phyloP scores from a whole-genome alignment of 2,329 filamentous ascomycete species.

The Talaromyces marneffei region DNA sequence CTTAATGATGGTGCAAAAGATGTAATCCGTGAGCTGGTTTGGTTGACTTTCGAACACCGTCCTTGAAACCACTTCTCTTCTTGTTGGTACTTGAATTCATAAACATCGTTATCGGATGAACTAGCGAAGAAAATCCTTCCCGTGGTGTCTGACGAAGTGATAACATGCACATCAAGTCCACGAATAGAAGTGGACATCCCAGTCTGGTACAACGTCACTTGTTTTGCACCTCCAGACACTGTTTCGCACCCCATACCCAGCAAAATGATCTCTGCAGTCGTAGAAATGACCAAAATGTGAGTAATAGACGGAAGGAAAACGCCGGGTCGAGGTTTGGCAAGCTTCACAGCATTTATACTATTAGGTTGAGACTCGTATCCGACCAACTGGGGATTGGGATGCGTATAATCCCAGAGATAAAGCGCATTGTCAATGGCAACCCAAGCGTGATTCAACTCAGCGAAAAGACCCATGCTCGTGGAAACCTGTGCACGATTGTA shows the following conservation, averaged over 20 bases:
- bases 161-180: conserved; percentile 68
- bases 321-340: conserved; percentile 75
- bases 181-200: conserved; percentile 74
- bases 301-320: conserved; percentile 85
- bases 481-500: conserved; percentile 81
- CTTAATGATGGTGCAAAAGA: conserved; percentile 45
- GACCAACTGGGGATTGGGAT: conserved; percentile 82
- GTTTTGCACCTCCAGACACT: conserved; percentile 60
- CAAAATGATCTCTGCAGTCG: conserved; percentile 74
- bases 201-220: conserved; percentile 78
- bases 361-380: conserved; percentile 86
- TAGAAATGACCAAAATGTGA: conserved; percentile 83
- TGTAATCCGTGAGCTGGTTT: conserved; percentile 68
- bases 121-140: conserved; percentile 94
- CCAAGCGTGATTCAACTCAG: conserved; percentile 92
- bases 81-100: conserved; percentile 93
- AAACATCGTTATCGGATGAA: conserved; percentile 73
- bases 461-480: conserved; percentile 92
- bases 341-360: conserved; percentile 83
- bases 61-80: conserved; percentile 96
- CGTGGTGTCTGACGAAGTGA: conserved; percentile 68
- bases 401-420: conserved; percentile 96
- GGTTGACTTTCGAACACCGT: conserved; percentile 81
- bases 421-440: conserved; percentile 91
- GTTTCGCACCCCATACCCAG: conserved; percentile 71